Base-by-base conservation (phyloP, 768 basidiomycete genomes). In the Boletus pseudo-olivaceus region DNA sequence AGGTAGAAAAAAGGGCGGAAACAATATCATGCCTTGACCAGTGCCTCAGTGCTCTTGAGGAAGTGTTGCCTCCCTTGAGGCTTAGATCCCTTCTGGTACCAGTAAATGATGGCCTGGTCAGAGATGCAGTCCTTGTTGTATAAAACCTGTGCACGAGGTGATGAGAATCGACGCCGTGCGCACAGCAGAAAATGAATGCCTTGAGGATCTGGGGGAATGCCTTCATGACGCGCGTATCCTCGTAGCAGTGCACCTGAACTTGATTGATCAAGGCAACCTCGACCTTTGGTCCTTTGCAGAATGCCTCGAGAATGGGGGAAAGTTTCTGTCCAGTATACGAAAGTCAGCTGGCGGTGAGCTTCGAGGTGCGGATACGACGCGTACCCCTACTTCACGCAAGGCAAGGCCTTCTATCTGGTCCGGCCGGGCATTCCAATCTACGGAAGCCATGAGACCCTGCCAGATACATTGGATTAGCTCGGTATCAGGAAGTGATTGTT, bases 31-130 rank as follows among this genome's bases (percentile, higher is more conserved):
- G 85, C 94, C 82, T 97, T 96, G 68, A 98, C 94, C 37, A 98
- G 79, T 17, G 90, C 68, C 67, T 90, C 90, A 0, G 92, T 88
- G 54, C 79, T 83, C 75, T 92, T 95, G 62, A 98, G 75, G 79
- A 99, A 98, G 71, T 94, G 90, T 71, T 97, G 93, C 67, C 88
- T 86, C 46, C 95, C 96, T 72, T 98, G 92, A 0, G 93, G 83
- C 74, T 93, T 97, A 45, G 94, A 89, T 48, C 97, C 96, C 75
- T 99, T 99, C 75, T 91, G 87, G 73, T 93, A 79, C 96, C 96
- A 99, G 72, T 97, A 98, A 55, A 98, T 88, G 66, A 99, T 95
- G 56, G 95, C 94, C 67, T 95, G 88, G 67, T 95, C 93, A 51
- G 93, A 90, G 62, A 98, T 81, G 73, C 93, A 93, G 64, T 99